Base-by-base conservation (phyloP, 306 rosid genomes). In the Trifolium dubium region DNA sequence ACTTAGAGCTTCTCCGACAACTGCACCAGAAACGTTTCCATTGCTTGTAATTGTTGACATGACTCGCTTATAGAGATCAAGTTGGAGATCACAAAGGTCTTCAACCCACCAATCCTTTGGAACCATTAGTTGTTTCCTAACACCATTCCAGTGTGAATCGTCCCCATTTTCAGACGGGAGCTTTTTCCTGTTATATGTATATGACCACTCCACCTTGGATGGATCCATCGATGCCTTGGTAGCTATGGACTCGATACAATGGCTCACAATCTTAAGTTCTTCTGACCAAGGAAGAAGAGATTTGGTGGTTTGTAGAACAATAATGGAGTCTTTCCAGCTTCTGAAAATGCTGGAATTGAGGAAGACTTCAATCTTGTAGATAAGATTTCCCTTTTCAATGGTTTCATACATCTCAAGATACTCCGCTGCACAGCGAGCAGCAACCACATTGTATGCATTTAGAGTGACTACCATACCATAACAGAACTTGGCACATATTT, bases 81-180 rank as follows among this genome's bases (percentile, higher is more conserved):
- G 90, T 73, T 84, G 96, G 77, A 94, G 98, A 44, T 89, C 97
- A 8, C 91, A 94, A 15, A 94, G 91, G 55, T 94, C 98, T 79
- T 93, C 98, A 58, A 91, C 96, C 97, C 98, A 94, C 98, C 98
- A 94, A 79, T 94, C 98, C 63, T 79, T 84, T 1, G 98, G 98
- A 80, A 94, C 97, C 75, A 78, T 69, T 5, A 51, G 62, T 59
- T 83, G 89, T 72, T 90, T 89, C 84, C 88, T 86, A 73, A 85
- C 85, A 39, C 91, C 92, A 53, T 88, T 91, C 89, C 92, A 89
- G 15, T 60, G 90, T 37, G 86, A 69, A 80, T 89, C 96, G 28
- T 87, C 80, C 73, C 88, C 90, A 66, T 87, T 91, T 68, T 91
- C 89, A 10, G 96, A 82, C 4, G 94, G 90, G 7, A 91, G 90